Percentiles rank a stretch among this genome's conserved stretches.
phyloP scores from a whole-genome alignment of 352 stramenopile genomes.

The Lagenidium giganteum region DNA sequence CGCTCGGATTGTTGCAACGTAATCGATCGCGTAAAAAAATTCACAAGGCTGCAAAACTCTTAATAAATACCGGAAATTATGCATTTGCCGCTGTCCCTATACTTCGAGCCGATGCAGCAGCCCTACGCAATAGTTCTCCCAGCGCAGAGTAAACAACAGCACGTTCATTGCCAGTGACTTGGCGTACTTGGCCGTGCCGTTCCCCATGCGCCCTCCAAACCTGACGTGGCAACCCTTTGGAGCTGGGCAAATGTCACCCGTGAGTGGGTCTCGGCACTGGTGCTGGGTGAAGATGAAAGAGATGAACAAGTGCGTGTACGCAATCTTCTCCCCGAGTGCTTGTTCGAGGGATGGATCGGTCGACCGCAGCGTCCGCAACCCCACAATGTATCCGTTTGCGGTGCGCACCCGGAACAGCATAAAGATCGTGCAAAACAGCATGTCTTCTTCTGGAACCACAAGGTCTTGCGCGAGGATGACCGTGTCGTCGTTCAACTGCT shows the following conservation, averaged over 20 bases:
- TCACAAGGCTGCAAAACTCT: too few species aligned
- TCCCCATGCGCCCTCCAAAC: constrained; percentile 18
- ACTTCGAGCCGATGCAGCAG: constrained; percentile 15
- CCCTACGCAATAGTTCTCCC: constrained; percentile 17
- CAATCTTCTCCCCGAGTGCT: constrained; percentile 6
- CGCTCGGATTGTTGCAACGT: too few species aligned
- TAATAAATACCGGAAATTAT: too few species aligned
- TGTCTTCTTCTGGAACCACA: constrained; percentile 13
- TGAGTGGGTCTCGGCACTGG: background rate
- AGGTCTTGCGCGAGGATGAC: constrained; percentile 19
- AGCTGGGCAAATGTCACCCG: too few species aligned
- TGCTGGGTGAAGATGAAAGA: constrained; percentile 13
- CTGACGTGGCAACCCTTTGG: constrained; percentile 14
- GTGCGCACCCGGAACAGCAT: constrained; percentile 17
- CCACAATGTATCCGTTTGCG: constrained; percentile 14
- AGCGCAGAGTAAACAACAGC: constrained; percentile 18
- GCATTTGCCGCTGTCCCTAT: too few species aligned
- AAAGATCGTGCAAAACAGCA: constrained; percentile 20
- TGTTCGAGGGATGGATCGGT: constrained; percentile 4
- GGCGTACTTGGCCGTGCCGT: constrained; percentile 18
- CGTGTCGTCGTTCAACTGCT: constrained; percentile 18
- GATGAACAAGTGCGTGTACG: constrained; percentile 21
- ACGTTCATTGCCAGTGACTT: constrained; percentile 18
- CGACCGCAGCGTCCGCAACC: constrained; percentile 16
- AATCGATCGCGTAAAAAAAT: too few species aligned